Evolutionary conservation across 805 yeast genomes (phyloP).

Genomic region (Saccharomycopsis sp.): DNA sequence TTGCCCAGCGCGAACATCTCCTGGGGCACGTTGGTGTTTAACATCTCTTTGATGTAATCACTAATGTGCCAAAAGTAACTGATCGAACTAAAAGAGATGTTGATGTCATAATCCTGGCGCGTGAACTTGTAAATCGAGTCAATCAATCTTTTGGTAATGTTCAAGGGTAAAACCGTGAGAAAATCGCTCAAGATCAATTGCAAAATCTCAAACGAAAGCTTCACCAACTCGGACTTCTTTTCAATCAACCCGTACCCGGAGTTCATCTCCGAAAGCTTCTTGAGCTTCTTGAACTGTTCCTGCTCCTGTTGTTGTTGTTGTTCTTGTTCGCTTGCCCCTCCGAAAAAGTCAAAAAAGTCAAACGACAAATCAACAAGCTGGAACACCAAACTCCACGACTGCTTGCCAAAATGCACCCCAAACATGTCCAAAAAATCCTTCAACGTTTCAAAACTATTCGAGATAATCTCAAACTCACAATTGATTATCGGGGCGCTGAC

Average conservation of each 20-base stretch:
- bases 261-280: constrained; percentile 22
- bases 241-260: constrained; percentile 33
- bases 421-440: constrained; percentile 69
- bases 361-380: constrained; percentile 52
- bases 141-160: constrained; percentile 54
- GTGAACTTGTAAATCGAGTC: constrained; percentile 69
- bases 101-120: constrained; percentile 61
- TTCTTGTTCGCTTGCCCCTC: constrained; percentile 17
- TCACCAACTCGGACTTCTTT: constrained; percentile 43
- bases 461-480: constrained; percentile 60
- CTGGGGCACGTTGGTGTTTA: constrained; percentile 2
- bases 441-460: constrained; percentile 52
- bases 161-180: constrained; percentile 57
- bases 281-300: too few relatives aligned
- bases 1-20: constrained; percentile 5
- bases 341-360: constrained; percentile 29
- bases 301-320: not conserved
- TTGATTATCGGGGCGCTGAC: constrained; percentile 31
- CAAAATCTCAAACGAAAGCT: constrained; percentile 70
- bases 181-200: constrained; percentile 84
- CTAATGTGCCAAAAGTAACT: constrained; percentile 90
- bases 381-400: constrained; percentile 72
- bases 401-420: constrained; percentile 46
- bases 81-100: constrained; percentile 83
- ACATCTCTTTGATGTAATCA: constrained; percentile 47